Evolutionary conservation across 495 filamentous ascomycete genomes (phyloP).

Genomic region (Xylaria grammica): DNA sequence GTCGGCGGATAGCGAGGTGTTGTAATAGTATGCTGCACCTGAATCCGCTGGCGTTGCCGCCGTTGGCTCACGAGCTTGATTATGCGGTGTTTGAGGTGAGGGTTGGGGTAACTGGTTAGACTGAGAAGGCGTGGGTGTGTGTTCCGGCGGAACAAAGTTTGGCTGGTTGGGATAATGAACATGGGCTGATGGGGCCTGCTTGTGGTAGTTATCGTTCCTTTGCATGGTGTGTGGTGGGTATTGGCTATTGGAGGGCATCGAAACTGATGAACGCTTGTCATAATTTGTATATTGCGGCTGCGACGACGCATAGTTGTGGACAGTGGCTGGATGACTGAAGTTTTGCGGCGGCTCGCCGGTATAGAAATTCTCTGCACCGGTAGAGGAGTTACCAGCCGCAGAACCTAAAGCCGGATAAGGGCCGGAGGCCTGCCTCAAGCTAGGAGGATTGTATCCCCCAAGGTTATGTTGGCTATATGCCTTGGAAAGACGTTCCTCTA

Average conservation of each 20-base stretch:
- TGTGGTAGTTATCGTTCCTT: constrained; percentile 52
- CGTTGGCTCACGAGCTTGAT: constrained; percentile 34
- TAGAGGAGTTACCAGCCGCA: constrained; percentile 44
- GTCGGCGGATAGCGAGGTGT: constrained; percentile 39
- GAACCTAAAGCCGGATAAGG: constrained; percentile 71
- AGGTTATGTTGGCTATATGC: constrained; percentile 84
- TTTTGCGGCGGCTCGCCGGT: constrained; percentile 67
- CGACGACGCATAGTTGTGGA: constrained; percentile 44
- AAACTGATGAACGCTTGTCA: constrained; percentile 47
- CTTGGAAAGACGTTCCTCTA: constrained; percentile 91
- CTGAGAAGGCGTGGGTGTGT: constrained; percentile 35
- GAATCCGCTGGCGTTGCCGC: constrained; percentile 49
- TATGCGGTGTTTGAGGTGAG: constrained; percentile 40
- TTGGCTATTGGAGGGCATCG: constrained; percentile 38
- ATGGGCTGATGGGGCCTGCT: constrained; percentile 35
- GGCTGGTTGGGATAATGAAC: constrained; percentile 44
- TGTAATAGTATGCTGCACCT: constrained; percentile 57
- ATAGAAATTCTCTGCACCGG: constrained; percentile 80
- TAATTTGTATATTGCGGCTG: constrained; percentile 44
- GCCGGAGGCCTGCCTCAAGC: constrained; percentile 59
- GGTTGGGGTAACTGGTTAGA: constrained; percentile 36
- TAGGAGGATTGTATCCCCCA: constrained; percentile 56
- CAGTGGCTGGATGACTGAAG: constrained; percentile 49
- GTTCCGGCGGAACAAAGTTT: constrained; percentile 37
- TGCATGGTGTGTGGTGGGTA: constrained; percentile 57